Percentiles rank a stretch among this genome's conserved stretches.
Conservation (phyloP, 139 green algal species). For the Picocystis salinarum region DNA sequence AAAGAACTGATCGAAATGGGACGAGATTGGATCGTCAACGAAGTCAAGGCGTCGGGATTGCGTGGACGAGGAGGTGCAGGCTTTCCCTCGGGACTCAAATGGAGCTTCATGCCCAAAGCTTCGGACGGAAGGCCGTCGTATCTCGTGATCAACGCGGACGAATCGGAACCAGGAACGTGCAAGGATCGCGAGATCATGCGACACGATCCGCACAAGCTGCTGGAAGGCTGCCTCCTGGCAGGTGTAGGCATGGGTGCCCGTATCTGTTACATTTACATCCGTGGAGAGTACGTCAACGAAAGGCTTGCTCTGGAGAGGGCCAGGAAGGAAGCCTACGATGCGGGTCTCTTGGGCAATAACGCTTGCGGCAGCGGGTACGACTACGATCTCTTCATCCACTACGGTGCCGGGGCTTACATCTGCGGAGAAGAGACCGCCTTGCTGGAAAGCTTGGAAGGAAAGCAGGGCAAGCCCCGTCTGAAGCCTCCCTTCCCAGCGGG, state of each 20-base stretch:
- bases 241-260: constrained; percentile 71
- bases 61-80: constrained; percentile 83
- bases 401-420: constrained; percentile 93
- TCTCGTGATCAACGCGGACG: constrained; percentile 91
- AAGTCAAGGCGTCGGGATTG: constrained; percentile 92
- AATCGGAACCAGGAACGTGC: constrained; percentile 93
- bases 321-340: constrained; percentile 29
- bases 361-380: constrained; percentile 79
- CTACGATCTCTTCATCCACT: constrained; percentile 88
- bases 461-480: constrained; percentile 82
- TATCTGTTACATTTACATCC: constrained; percentile 89
- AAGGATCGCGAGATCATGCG: constrained; percentile 95
- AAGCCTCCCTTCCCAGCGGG: constrained; percentile 95
- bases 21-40: constrained; percentile 89
- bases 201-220: constrained; percentile 91
- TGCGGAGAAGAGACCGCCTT: constrained; percentile 96
- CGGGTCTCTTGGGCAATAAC: constrained; percentile 59
- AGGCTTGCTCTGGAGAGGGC: constrained; percentile 51
- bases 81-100: constrained; percentile 92
- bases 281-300: constrained; percentile 92
- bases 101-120: constrained; percentile 92
- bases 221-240: constrained; percentile 91
- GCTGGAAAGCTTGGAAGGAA: constrained; percentile 89
- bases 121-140: constrained; percentile 78
- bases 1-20: constrained; percentile 71